Conservation (phyloP, 73 alveolate species). For the Urostyla sp. region DNA sequence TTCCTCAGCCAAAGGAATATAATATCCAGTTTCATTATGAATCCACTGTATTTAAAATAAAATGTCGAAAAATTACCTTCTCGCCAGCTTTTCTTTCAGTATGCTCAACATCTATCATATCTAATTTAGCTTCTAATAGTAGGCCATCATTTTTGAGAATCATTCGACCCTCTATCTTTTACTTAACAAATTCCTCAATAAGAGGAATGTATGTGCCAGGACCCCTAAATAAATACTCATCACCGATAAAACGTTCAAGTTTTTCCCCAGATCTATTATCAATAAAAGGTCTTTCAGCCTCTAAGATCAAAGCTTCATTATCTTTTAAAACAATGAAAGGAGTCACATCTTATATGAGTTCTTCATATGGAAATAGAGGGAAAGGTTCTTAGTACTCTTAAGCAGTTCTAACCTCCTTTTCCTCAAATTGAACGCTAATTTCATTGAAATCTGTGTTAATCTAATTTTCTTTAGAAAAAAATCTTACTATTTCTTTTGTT, state of each 20-base stretch:
- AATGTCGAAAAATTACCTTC: conserved; percentile 2
- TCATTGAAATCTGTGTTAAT: conserved; percentile 60
- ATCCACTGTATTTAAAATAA: conserved; percentile 15
- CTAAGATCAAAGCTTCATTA: conserved; percentile 66
- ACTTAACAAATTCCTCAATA: conserved; percentile 65
- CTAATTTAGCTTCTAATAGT: conserved; percentile 67
- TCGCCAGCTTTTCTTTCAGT: conserved; percentile 40
- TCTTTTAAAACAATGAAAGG: conserved; percentile 53
- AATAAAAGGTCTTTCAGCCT: conserved; percentile 67
- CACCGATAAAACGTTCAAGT: conserved; percentile 76
- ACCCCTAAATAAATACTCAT: conserved; percentile 78
- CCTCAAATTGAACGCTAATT: conserved; percentile 72
- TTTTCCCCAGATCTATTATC: conserved; percentile 25
- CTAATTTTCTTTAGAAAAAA: background rate
- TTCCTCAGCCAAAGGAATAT: conserved; percentile 71
- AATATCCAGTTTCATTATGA: conserved; percentile 73
- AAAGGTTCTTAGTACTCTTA: conserved; percentile 78
- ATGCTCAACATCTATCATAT: conserved; percentile 60
- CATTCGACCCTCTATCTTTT: conserved; percentile 47
- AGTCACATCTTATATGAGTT: conserved; percentile 55
- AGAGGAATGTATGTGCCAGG: conserved; percentile 86
- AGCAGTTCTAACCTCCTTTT: conserved; percentile 74
- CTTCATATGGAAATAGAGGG: conserved; percentile 87
- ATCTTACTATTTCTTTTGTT: conserved; percentile 16
- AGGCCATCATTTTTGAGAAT: conserved; percentile 72